A percentile compares a stretch with the other conserved stretches of the same genome.
Evolutionary conservation across 805 yeast species (phyloP).

Genomic region (Yamadazyma tumulicola): DNA sequence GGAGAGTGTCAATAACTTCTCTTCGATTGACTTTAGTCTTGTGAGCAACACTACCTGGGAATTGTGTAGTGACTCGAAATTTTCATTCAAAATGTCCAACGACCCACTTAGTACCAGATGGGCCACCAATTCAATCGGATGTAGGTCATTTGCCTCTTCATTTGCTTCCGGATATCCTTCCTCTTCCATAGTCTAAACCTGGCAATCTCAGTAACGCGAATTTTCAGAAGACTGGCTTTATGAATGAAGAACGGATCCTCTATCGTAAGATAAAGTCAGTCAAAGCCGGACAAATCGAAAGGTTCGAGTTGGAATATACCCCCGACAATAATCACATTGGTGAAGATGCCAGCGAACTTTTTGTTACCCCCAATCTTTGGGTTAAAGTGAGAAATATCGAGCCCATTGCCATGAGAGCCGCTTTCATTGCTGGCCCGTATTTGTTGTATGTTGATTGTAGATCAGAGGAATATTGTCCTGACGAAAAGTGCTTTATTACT

Average conservation of each 20-base stretch:
- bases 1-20: conserved; percentile 22
- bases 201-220: not conserved
- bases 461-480: conserved; percentile 59
- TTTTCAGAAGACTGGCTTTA: not conserved
- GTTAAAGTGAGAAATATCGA: conserved; percentile 69
- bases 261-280: conserved; percentile 43
- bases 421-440: conserved; percentile 87
- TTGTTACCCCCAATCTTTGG: conserved; percentile 28
- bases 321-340: conserved; percentile 18
- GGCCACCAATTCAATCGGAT: conserved; percentile 58
- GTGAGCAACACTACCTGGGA: conserved; percentile 54
- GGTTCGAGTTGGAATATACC: conserved; percentile 51
- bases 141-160: conserved; percentile 45
- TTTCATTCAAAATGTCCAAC: conserved; percentile 47
- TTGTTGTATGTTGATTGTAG: conserved; percentile 79
- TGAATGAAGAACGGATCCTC: conserved; percentile 5
- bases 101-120: conserved; percentile 55
- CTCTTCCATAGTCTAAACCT: not conserved
- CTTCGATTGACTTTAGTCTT: conserved; percentile 42
- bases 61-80: conserved; percentile 50
- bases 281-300: conserved; percentile 57
- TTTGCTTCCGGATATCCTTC: conserved; percentile 1
- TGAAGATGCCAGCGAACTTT: conserved; percentile 4
- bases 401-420: conserved; percentile 69
- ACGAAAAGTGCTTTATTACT: conserved; percentile 53